Conservation (phyloP, 176 grass and related monocot genomes). For the Triticum turgidum region DNA sequence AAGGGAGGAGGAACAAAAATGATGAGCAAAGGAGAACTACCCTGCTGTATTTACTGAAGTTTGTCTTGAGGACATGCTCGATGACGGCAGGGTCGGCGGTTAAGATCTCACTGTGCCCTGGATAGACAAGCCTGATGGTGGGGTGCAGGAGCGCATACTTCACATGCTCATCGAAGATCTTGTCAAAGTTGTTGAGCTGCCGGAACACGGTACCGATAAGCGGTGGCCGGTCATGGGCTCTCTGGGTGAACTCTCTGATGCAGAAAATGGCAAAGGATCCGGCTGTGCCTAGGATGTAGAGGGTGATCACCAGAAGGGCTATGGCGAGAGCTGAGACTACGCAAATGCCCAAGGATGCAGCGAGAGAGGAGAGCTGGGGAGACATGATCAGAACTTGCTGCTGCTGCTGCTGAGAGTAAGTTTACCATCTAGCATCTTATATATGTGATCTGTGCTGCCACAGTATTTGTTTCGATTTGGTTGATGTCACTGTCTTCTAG, state of each 20-base stretch:
- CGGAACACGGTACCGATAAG: conserved; percentile 33
- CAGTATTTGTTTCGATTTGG: not conserved
- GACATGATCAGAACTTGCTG: conserved; percentile 12
- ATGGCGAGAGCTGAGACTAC: not conserved
- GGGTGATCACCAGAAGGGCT: not conserved
- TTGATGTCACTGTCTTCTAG: not conserved
- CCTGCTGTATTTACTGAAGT: conserved; percentile 66
- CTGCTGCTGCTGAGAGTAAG: not conserved
- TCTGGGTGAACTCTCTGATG: conserved; percentile 20
- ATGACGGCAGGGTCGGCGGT: conserved; percentile 43
- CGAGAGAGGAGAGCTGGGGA: conserved; percentile 10
- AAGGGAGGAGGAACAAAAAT: not conserved
- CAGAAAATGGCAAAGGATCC: conserved; percentile 33
- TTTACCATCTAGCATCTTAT: not conserved
- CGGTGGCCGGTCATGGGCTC: conserved; percentile 27
- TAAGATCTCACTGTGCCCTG: conserved; percentile 24
- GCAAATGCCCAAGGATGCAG: not conserved
- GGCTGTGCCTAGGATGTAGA: conserved; percentile 33
- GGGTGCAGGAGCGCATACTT: conserved; percentile 13
- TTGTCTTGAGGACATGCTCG: conserved; percentile 56
- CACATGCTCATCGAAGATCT: conserved; percentile 44
- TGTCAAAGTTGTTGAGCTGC: conserved; percentile 40
- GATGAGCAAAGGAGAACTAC: conserved; percentile 5
- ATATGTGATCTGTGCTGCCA: not conserved
- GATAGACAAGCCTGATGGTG: conserved; percentile 39